Conservation (phyloP, 176 grass and related monocot genomes). For the Eleusine coracana region DNA sequence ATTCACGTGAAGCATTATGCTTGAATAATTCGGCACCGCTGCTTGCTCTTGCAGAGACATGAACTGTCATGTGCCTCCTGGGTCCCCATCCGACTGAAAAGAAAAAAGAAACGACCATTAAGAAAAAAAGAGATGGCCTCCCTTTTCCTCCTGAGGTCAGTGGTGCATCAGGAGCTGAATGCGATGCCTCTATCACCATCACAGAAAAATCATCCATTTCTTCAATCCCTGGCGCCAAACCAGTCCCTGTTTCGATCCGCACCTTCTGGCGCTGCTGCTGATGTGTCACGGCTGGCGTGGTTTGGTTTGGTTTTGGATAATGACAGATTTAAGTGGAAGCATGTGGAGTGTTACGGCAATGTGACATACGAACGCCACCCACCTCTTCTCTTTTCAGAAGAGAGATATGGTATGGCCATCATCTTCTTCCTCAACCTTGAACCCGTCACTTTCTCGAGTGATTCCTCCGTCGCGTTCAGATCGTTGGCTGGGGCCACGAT, state of each 20-base stretch:
- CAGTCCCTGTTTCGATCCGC: constrained; percentile 9
- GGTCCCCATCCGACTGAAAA: constrained; percentile 49
- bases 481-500: constrained; percentile 45
- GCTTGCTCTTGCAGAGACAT: constrained; percentile 7
- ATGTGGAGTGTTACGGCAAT: constrained; percentile 34
- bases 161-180: constrained; percentile 34
- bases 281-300: constrained; percentile 8
- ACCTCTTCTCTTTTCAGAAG: constrained; percentile 21
- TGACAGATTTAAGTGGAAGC: constrained; percentile 47
- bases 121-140: background rate
- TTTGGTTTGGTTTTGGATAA: constrained; percentile 7
- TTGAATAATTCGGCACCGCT: constrained; percentile 19
- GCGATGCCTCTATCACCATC: constrained; percentile 42
- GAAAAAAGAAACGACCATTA: background rate
- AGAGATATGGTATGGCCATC: constrained; percentile 39
- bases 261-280: constrained; percentile 18
- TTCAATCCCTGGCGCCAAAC: background rate
- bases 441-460: constrained; percentile 16
- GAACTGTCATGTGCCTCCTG: constrained; percentile 42
- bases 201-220: constrained; percentile 24
- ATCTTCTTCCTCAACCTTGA: constrained; percentile 26
- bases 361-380: background rate
- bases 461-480: constrained; percentile 57
- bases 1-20: constrained; percentile 29
- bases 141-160: constrained; percentile 29